These are phyloP conservation scores for Aspergillus sclerotiicarbonarius DNA, from an alignment of 495 filamentous ascomycete genomes.

Conservation along the genomic window DNA sequence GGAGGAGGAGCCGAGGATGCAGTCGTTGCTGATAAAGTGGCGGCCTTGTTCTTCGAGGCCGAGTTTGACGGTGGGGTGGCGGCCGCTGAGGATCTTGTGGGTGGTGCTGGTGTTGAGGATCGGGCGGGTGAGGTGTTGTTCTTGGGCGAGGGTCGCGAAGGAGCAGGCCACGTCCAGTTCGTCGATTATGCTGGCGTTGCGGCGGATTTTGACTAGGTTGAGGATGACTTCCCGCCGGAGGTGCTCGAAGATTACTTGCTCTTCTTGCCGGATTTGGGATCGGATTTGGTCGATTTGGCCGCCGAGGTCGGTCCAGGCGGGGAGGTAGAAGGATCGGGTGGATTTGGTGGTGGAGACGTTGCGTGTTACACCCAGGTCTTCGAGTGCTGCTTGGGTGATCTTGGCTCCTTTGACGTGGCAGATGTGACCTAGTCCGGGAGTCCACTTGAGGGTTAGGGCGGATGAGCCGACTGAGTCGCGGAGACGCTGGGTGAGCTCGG, in stretches of 20 bases:
- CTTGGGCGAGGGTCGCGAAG: slow-evolving; percentile 72
- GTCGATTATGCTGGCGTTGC: slow-evolving; percentile 85
- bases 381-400: slow-evolving; percentile 52
- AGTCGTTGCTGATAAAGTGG: slow-evolving; percentile 84
- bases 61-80: slow-evolving; percentile 86
- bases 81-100: slow-evolving; percentile 74
- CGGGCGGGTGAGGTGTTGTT: slow-evolving; percentile 71
- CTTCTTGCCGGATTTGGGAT: slow-evolving; percentile 74
- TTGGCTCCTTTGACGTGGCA: slow-evolving; percentile 83
- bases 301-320: slow-evolving; percentile 81
- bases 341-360: slow-evolving; percentile 75
- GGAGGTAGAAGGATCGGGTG: slow-evolving; percentile 79
- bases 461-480: slow-evolving; percentile 54
- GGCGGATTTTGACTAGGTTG: slow-evolving; percentile 77
- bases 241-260: slow-evolving; percentile 67
- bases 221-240: slow-evolving; percentile 73
- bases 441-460: slow-evolving; percentile 76
- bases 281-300: slow-evolving; percentile 67
- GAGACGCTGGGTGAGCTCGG: slow-evolving; percentile 56
- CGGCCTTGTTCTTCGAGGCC: slow-evolving; percentile 77
- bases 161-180: slow-evolving; percentile 87
- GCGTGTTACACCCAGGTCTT: slow-evolving; percentile 49
- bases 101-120: slow-evolving; percentile 55
- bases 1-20: slow-evolving; percentile 76
- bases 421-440: slow-evolving; percentile 78